These are phyloP conservation scores for Talaromyces sp. DNA, from an alignment of 2,329 filamentous ascomycete genomes.

Conservation along the genomic window DNA sequence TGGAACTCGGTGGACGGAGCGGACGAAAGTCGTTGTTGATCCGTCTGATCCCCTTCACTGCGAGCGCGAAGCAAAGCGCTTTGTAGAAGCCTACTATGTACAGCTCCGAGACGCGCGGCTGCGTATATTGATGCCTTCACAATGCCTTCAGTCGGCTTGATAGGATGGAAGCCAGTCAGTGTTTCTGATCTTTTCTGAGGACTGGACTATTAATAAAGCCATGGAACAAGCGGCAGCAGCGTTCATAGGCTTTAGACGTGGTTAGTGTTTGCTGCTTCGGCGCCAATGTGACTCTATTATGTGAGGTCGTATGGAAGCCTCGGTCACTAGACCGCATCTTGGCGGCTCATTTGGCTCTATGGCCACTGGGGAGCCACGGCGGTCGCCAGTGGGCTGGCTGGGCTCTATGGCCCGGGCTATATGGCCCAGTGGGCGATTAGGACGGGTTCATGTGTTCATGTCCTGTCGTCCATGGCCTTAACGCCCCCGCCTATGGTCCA, in stretches of 20 bases:
- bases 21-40: background rate
- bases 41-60: slow-evolving; percentile 11
- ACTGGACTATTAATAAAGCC: background rate
- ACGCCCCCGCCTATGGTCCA: background rate
- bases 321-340: background rate
- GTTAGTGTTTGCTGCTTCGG: no score
- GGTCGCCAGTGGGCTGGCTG: background rate
- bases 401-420: slow-evolving; percentile 7
- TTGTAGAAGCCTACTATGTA: slow-evolving; percentile 18
- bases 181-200: slow-evolving; percentile 17
- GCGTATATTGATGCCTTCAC: slow-evolving; percentile 13
- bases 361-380: background rate
- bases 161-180: slow-evolving; percentile 18
- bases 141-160: slow-evolving; percentile 19
- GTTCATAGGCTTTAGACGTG: background rate
- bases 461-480: background rate
- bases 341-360: background rate
- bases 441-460: background rate
- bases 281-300: no score
- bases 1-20: background rate
- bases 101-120: slow-evolving; percentile 13
- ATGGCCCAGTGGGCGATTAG: background rate
- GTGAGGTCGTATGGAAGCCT: background rate
- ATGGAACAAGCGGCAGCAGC: background rate
- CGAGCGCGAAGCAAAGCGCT: slow-evolving; percentile 13